These are phyloP conservation scores for Talaromyces sp. DNA, from an alignment of 2,329 filamentous ascomycete species.

Conservation along the genomic window DNA sequence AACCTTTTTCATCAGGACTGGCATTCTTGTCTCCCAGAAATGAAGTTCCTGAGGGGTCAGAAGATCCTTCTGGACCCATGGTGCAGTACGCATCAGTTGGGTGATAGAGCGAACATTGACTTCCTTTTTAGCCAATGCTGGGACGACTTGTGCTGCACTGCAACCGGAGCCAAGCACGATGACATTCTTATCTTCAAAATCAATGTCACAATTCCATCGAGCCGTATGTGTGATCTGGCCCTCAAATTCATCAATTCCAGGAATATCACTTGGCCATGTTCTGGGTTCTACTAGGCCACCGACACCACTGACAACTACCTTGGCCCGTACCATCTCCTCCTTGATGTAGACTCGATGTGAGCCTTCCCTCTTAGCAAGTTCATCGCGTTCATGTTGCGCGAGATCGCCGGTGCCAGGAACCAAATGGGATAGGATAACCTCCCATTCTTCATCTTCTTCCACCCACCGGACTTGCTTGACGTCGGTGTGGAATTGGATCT, in stretches of 20 bases:
- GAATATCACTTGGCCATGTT: constrained; percentile 53
- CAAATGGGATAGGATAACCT: constrained; percentile 55
- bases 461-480: constrained; percentile 57
- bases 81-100: constrained; percentile 61
- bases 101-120: constrained; percentile 59
- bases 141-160: constrained; percentile 60
- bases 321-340: constrained; percentile 56
- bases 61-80: constrained; percentile 55
- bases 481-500: constrained; percentile 62
- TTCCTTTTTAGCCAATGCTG: constrained; percentile 50
- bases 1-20: constrained; percentile 50
- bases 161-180: constrained; percentile 63
- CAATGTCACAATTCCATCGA: constrained; percentile 57
- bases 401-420: constrained; percentile 59
- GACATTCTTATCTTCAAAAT: constrained; percentile 59
- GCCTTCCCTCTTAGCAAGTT: constrained; percentile 49
- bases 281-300: constrained; percentile 61
- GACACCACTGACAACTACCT: constrained; percentile 58
- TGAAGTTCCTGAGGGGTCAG: constrained; percentile 43
- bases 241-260: constrained; percentile 57
- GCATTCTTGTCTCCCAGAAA: constrained; percentile 52
- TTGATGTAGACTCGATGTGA: constrained; percentile 51
- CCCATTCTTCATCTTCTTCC: constrained; percentile 58
- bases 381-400: constrained; percentile 50
- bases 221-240: constrained; percentile 62